Conservation (phyloP, 371 early-diverging fungal species). For the Pancytospora philotis region DNA sequence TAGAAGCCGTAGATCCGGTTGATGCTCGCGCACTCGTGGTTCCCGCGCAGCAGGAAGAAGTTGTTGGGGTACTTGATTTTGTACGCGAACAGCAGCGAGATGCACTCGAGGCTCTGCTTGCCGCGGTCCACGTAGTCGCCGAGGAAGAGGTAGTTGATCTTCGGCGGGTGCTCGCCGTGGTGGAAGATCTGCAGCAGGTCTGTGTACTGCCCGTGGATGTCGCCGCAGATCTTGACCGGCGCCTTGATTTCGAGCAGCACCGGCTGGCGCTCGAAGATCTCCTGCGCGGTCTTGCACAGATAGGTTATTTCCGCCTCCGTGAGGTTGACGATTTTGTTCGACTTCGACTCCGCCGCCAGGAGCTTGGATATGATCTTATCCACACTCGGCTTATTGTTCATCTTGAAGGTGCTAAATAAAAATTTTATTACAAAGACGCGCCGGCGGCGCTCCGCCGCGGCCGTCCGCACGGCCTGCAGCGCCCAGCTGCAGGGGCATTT, state of each 20-base stretch:
- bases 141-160: slow-evolving; percentile 55
- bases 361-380: slow-evolving; percentile 59
- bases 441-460: too few species aligned
- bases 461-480: too few species aligned
- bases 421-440: too few species aligned
- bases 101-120: slow-evolving; percentile 83
- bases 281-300: slow-evolving; percentile 72
- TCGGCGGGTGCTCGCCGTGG: slow-evolving; percentile 47
- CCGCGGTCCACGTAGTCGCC: slow-evolving; percentile 73
- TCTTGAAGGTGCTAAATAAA: too few species aligned
- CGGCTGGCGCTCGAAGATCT: slow-evolving; percentile 78
- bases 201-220: slow-evolving; percentile 57
- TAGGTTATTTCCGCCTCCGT: slow-evolving; percentile 69
- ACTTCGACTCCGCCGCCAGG: slow-evolving; percentile 72
- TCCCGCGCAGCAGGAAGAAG: slow-evolving; percentile 84
- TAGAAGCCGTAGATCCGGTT: slow-evolving; percentile 91
- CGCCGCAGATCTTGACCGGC: slow-evolving; percentile 57
- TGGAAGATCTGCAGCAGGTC: slow-evolving; percentile 55
- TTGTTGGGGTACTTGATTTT: slow-evolving; percentile 83
- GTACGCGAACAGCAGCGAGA: slow-evolving; percentile 77
- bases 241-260: slow-evolving; percentile 77
- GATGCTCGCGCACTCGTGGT: slow-evolving; percentile 85
- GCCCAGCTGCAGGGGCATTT: too few species aligned
- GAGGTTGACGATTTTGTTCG: slow-evolving; percentile 70
- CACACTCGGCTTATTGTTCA: slow-evolving; percentile 22